Base-by-base conservation (phyloP, 306 rosid genomes). In the Prunus padus region DNA sequence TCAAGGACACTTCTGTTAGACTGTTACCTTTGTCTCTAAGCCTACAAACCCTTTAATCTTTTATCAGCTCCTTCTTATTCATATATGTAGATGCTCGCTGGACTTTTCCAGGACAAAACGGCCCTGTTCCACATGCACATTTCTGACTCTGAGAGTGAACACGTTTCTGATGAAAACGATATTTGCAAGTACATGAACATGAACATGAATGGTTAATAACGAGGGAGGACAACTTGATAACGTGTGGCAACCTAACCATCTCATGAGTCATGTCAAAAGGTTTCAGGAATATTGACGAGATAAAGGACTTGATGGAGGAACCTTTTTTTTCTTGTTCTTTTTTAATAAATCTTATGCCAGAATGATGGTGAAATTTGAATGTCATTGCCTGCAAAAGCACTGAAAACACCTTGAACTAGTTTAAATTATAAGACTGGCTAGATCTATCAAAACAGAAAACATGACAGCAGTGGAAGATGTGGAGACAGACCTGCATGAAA, bases 11-110 rank as follows among this genome's bases (percentile, higher is more conserved):
- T 20, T 15, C 65, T 14, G 31, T 22, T 67, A 22, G 18, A 54
- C n/a, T 68, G 30, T 23, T 49, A n/a, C 71, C 40, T 69, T 74
- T 74, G 80, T 74, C 80, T 73, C 73, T 25, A 73, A 62, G 74
- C 69, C 56, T 33, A 16, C 28, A 52, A 62, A 57, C 82, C 73
- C 67, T 73, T 65, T 61, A 67, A 15, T n/a, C 25, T 40, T 42
- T 42, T 40, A 40, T 22, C 85, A 51, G 22, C 55, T 26, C 67
- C 80, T 65, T 23, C 30, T 31, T 76, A 54, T 47, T 74, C 62
- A 7, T 26, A 47, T 42, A 8, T 37, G 69, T 37, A 82, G 75
- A 82, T 72, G 82, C 82, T 72, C 19, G 44, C 31, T 74, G 82
- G 72, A 25, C 0, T 51, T 54, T 44, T 33, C 65, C 63, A 22